Evolutionary conservation across 2,329 filamentous ascomycete species (phyloP).

Genomic region (Pestalotiopsis sp.): DNA sequence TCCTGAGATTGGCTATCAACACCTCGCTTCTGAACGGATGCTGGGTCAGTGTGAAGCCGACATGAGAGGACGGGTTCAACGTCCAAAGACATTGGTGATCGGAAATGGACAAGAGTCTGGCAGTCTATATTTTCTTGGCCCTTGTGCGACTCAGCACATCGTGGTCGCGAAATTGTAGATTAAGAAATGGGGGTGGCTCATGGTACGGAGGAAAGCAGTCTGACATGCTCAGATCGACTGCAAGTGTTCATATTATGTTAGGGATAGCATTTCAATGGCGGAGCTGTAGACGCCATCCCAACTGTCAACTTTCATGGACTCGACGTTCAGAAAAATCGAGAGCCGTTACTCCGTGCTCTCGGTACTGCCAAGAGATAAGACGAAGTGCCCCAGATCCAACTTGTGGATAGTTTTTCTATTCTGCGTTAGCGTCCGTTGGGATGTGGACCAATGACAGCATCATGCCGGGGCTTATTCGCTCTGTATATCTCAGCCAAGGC

Average conservation of each 20-base stretch:
- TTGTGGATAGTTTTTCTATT: conserved; percentile 10
- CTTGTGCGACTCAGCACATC: too few species aligned
- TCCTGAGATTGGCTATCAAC: conserved; percentile 31
- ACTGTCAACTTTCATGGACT: neutral
- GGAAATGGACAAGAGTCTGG: too few species aligned
- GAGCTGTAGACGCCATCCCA: neutral
- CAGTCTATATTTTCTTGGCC: too few species aligned
- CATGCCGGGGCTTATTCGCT: neutral
- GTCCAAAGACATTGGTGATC: neutral
- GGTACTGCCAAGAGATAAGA: conserved; percentile 9
- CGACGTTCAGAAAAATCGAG: neutral
- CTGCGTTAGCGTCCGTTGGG: neutral
- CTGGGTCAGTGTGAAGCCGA: conserved; percentile 29
- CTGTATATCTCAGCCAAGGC: neutral
- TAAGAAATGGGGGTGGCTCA: too few species aligned
- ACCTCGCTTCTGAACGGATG: conserved; percentile 31
- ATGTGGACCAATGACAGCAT: neutral
- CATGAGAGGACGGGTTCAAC: neutral
- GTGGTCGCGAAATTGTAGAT: too few species aligned
- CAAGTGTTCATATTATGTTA: too few species aligned
- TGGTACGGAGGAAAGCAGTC: too few species aligned
- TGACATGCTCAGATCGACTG: too few species aligned
- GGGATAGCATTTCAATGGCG: neutral
- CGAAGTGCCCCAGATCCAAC: neutral
- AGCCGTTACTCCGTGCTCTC: neutral